Evolutionary conservation across 805 yeast species (phyloP).

Genomic region (Yamadazyma phyllophila): DNA sequence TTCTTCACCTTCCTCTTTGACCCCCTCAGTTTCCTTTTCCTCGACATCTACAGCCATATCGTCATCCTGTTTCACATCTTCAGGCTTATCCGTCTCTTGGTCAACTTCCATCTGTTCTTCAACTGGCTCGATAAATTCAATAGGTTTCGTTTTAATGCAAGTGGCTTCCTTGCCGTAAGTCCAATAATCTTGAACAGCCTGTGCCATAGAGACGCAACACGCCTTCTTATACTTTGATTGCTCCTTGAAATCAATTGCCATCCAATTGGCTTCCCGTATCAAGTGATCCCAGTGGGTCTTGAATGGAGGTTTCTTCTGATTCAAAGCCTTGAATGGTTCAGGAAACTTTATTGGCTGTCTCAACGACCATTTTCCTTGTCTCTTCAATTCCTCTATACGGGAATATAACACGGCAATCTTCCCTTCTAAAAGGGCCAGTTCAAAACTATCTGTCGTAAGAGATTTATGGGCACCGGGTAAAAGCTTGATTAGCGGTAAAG

Average conservation of each 20-base stretch:
- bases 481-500: conserved; percentile 77
- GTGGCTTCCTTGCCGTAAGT: conserved; percentile 56
- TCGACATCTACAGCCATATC: not conserved
- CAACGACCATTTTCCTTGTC: conserved; percentile 86
- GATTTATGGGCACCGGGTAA: conserved; percentile 85
- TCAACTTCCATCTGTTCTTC: conserved; percentile 5
- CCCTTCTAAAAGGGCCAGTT: conserved; percentile 83
- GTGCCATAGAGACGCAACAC: conserved; percentile 66
- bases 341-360: conserved; percentile 72
- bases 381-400: conserved; percentile 85
- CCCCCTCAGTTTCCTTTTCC: not conserved
- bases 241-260: conserved; percentile 75
- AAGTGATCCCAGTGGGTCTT: conserved; percentile 67
- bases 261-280: conserved; percentile 79
- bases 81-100: not conserved
- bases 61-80: not conserved
- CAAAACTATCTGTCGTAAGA: conserved; percentile 79
- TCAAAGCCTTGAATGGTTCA: conserved; percentile 54
- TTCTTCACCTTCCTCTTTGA: conserved; percentile 2
- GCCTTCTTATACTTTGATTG: conserved; percentile 67
- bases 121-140: conserved; percentile 21
- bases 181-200: conserved; percentile 78
- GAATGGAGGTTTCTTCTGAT: conserved; percentile 7
- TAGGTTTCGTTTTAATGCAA: conserved; percentile 56
- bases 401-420: conserved; percentile 86